A percentile compares a stretch with the other conserved stretches of the same genome.
Conservation (phyloP, 2,329 filamentous ascomycete genomes). For the Davidsoniella eucalypti region DNA sequence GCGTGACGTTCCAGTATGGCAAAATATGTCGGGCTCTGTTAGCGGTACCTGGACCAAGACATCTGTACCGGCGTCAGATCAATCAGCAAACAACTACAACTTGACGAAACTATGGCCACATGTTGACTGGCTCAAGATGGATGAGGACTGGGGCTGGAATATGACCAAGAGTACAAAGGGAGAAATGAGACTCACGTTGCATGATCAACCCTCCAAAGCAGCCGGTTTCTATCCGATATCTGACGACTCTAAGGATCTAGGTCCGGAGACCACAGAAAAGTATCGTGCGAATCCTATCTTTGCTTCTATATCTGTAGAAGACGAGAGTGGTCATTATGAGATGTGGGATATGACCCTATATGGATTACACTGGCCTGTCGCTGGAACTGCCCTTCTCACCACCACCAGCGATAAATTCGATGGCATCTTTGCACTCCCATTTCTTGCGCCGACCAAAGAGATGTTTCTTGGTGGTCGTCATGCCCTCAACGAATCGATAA, state of each 20-base stretch:
- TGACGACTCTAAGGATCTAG: constrained; percentile 11
- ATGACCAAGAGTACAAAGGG: constrained; percentile 53
- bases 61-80: constrained; percentile 27
- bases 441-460: constrained; percentile 48
- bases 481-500: constrained; percentile 58
- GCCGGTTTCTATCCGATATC: constrained; percentile 1
- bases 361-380: constrained; percentile 72
- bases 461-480: constrained; percentile 42
- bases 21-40: constrained; percentile 61
- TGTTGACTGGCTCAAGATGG: constrained; percentile 45
- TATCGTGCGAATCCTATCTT: constrained; percentile 9
- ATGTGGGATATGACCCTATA: constrained; percentile 67
- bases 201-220: constrained; percentile 9
- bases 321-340: constrained; percentile 22
- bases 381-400: constrained; percentile 63
- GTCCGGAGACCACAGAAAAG: constrained; percentile 16
- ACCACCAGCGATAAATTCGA: constrained; percentile 89
- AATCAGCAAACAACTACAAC: constrained; percentile 38
- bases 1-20: constrained; percentile 40
- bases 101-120: constrained; percentile 46
- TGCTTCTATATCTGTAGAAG: constrained; percentile 11
- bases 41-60: constrained; percentile 56
- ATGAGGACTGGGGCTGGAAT: constrained; percentile 57
- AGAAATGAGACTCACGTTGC: constrained; percentile 33
- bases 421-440: constrained; percentile 79